Percentiles rank a stretch among this genome's conserved stretches.
phyloP scores from a whole-genome alignment of 1,139 yeast species.

The Sugiyamaella castrensis region DNA sequence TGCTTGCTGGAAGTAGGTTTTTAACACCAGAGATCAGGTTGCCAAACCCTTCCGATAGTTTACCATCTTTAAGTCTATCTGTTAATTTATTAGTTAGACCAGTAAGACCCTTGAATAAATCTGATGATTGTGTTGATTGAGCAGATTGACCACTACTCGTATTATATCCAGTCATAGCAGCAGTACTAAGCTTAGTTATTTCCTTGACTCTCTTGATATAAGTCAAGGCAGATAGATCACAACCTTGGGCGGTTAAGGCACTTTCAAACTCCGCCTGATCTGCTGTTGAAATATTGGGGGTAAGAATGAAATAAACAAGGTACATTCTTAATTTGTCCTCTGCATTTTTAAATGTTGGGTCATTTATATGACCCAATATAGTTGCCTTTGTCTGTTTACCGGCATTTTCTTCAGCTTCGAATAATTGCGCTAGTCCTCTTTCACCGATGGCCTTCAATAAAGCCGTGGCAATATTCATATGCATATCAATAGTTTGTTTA shows the following conservation, averaged over 20 bases:
- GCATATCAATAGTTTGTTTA: conserved; percentile 88
- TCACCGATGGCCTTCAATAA: conserved; percentile 79
- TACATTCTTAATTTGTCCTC: conserved; percentile 85
- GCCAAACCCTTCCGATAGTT: conserved; percentile 84
- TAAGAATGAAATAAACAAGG: conserved; percentile 62
- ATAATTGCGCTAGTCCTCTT: conserved; percentile 81
- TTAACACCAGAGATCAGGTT: conserved; percentile 85
- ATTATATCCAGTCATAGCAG: conserved; percentile 33
- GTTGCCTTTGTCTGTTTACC: conserved; percentile 46
- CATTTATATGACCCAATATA: conserved; percentile 42
- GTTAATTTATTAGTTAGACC: conserved; percentile 73
- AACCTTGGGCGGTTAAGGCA: conserved; percentile 57
- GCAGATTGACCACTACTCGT: conserved; percentile 21
- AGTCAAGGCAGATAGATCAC: conserved; percentile 61
- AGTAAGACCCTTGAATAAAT: conserved; percentile 64
- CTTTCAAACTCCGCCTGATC: conserved; percentile 66
- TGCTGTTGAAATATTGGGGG: conserved; percentile 53
- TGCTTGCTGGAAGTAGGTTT: conserved; percentile 81
- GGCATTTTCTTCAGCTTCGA: conserved; percentile 80
- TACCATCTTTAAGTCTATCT: conserved; percentile 51
- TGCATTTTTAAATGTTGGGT: conserved; percentile 47
- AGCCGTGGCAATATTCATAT: conserved; percentile 91
- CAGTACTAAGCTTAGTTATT: conserved; percentile 61
- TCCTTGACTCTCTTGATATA: conserved; percentile 82
- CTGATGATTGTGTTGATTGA: conserved; percentile 32